Evolutionary conservation across 2,329 filamentous ascomycete genomes (phyloP).

Genomic region (Pleurostoma richardsiae): DNA sequence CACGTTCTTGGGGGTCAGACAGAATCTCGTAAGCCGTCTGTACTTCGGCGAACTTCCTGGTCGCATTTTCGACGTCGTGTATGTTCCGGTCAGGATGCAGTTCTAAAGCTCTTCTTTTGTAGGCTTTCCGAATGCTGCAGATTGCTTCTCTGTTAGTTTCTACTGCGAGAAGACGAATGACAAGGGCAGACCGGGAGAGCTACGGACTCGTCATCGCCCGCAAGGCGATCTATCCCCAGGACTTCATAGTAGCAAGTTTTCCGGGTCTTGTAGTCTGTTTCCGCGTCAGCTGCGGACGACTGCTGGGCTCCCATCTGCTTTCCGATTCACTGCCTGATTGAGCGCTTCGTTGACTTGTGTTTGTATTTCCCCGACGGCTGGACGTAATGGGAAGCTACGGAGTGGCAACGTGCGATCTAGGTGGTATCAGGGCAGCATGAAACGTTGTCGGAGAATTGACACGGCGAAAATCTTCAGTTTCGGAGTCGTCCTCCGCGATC

Average conservation of each 20-base stretch:
- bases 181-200: too few relatives aligned
- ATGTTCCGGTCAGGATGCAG: slow-evolving; percentile 93
- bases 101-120: slow-evolving; percentile 84
- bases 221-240: slow-evolving; percentile 65
- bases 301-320: slow-evolving; percentile 49
- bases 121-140: slow-evolving; percentile 82
- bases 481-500: too few relatives aligned
- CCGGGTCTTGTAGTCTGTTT: slow-evolving; percentile 18
- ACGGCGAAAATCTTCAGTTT: too few relatives aligned
- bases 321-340: too few relatives aligned
- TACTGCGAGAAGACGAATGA: too few relatives aligned
- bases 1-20: slow-evolving; percentile 88
- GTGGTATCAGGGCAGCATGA: too few relatives aligned
- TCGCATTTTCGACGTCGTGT: slow-evolving; percentile 78
- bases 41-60: slow-evolving; percentile 81
- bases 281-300: slow-evolving; percentile 31
- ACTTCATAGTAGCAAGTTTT: slow-evolving; percentile 86
- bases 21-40: slow-evolving; percentile 95
- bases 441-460: too few relatives aligned
- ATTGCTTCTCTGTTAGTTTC: too few relatives aligned
- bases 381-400: too few relatives aligned
- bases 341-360: too few relatives aligned
- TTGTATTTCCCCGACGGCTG: too few relatives aligned
- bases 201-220: slow-evolving; percentile 73
- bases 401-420: too few relatives aligned